Percentiles rank a stretch among this genome's conserved stretches.
Evolutionary conservation across 75 land plant species (phyloP).

Genomic region (Azolla pinnata): DNA sequence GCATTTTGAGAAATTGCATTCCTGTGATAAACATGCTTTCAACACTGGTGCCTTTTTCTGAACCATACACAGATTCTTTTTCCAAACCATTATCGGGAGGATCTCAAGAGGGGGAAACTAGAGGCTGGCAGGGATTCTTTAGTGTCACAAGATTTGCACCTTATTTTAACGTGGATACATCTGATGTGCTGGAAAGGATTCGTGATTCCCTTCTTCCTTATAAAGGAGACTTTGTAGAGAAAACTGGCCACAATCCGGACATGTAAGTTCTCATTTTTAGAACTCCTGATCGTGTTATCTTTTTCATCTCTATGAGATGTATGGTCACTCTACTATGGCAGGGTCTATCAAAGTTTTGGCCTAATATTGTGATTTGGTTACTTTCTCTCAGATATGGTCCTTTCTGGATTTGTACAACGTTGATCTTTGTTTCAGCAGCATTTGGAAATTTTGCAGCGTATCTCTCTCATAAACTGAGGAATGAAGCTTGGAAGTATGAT

Average conservation of each 20-base stretch:
- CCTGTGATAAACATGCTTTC: background rate
- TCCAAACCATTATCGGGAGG: constrained; percentile 60
- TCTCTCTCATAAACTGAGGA: constrained; percentile 64
- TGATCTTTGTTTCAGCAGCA: constrained; percentile 96
- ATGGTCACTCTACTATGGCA: no score
- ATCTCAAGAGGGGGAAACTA: constrained; percentile 41
- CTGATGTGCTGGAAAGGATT: constrained; percentile 87
- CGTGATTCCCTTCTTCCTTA: constrained; percentile 82
- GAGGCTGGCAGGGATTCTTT: constrained; percentile 72
- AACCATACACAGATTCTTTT: constrained; percentile 82
- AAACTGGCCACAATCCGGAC: constrained; percentile 72
- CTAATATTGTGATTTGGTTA: no score
- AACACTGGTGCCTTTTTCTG: background rate
- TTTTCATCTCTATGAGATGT: background rate
- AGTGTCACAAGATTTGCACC: constrained; percentile 68
- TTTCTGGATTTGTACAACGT: constrained; percentile 98
- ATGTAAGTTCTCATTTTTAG: constrained; percentile 41
- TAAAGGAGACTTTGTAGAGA: constrained; percentile 74
- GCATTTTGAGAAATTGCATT: no score
- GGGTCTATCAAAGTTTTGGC: no score
- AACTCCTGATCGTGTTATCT: background rate
- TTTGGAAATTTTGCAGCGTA: constrained; percentile 96
- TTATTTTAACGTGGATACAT: constrained; percentile 94
- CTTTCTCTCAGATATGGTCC: constrained; percentile 99
- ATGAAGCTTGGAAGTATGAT: constrained; percentile 84